Evolutionary conservation across 1,139 yeast species (phyloP).

Genomic region (Sugiyamaella neomexicana): DNA sequence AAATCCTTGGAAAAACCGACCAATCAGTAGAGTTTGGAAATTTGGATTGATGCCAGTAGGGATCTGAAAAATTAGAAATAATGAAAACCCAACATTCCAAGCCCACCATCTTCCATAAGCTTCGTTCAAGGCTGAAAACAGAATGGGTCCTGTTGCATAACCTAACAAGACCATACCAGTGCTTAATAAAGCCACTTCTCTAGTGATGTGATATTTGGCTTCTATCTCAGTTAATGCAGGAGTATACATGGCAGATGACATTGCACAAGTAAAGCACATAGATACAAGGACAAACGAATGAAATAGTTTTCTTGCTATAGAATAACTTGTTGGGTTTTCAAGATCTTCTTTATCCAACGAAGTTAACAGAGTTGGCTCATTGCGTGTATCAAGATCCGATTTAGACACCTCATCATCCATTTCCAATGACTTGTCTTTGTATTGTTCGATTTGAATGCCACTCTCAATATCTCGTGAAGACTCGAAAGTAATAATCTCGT

Average conservation of each 20-base stretch:
- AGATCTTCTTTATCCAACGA: conserved; percentile 15
- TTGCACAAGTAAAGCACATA: conserved; percentile 13
- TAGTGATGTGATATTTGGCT: conserved; percentile 9
- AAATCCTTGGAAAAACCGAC: conserved; percentile 16
- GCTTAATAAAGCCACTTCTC: conserved; percentile 15
- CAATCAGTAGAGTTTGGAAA: conserved; percentile 10
- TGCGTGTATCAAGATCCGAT: background rate
- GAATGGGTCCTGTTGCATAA: conserved; percentile 8
- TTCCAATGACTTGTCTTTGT: too few relatives aligned
- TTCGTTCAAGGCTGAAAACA: conserved; percentile 11
- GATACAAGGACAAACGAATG: conserved; percentile 11
- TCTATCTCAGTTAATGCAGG: conserved; percentile 14
- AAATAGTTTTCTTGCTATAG: conserved; percentile 7
- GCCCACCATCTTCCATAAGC: conserved; percentile 14
- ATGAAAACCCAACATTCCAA: conserved; percentile 2
- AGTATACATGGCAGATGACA: conserved; percentile 17
- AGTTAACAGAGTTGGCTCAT: conserved; percentile 3
- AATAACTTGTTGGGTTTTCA: conserved; percentile 12
- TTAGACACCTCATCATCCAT: too few relatives aligned
- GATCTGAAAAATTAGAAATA: conserved; percentile 16
- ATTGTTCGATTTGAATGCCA: too few relatives aligned
- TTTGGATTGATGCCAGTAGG: conserved; percentile 14
- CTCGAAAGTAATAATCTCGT: too few relatives aligned
- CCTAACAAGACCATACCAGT: conserved; percentile 17
- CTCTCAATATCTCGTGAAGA: too few relatives aligned